A percentile compares a stretch with the other conserved stretches of the same genome.
Evolutionary conservation across 106 monocot species (phyloP).

Genomic region (Cymbidium sinense): DNA sequence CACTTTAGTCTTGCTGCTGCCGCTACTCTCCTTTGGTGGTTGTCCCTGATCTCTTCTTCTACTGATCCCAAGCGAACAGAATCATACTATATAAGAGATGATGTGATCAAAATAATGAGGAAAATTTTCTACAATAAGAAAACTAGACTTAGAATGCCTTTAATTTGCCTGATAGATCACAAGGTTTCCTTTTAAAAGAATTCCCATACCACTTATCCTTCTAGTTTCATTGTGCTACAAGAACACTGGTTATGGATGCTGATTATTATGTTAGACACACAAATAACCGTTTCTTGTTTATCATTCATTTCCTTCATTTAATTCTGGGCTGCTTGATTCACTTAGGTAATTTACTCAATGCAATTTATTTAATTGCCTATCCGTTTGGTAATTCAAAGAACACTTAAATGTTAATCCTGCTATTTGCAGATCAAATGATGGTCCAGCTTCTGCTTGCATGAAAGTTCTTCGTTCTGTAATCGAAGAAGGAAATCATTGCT

Average conservation of each 20-base stretch:
- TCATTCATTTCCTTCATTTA: background rate
- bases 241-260: no score
- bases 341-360: background rate
- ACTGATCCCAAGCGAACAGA: no score
- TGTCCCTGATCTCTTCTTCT: no score
- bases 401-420: background rate
- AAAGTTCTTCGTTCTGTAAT: constrained; percentile 54
- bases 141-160: background rate
- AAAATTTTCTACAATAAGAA: background rate
- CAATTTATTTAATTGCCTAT: background rate
- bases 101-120: no score
- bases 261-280: background rate
- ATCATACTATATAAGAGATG: no score
- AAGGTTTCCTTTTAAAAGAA: background rate
- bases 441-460: constrained; percentile 59
- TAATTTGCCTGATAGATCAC: background rate
- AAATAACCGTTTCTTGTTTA: background rate
- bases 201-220: no score
- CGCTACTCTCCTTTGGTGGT: no score
- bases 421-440: constrained; percentile 55
- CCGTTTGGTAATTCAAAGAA: background rate
- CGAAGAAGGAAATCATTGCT: constrained; percentile 28
- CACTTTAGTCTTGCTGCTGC: no score
- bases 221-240: no score
- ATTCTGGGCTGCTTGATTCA: background rate